Evolutionary conservation across 208 protist genomes (phyloP).

Genomic region (Porcisia hertigi): DNA sequence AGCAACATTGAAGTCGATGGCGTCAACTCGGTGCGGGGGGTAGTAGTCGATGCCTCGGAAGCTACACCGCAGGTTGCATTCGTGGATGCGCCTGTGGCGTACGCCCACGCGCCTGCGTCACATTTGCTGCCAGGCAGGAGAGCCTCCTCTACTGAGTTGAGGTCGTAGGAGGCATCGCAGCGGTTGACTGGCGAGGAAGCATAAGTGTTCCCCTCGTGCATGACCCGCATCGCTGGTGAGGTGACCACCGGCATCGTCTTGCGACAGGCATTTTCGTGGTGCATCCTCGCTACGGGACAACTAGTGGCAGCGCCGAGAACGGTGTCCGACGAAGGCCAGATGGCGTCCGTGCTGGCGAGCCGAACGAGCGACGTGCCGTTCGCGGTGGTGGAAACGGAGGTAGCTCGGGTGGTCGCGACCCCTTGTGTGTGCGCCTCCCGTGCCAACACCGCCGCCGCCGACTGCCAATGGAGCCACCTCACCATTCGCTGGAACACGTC

Average conservation of each 20-base stretch:
- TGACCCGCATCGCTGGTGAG: conserved; percentile 11
- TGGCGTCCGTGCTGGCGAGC: conserved; percentile 8
- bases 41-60: not conserved
- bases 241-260: conserved; percentile 8
- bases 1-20: conserved; percentile 20
- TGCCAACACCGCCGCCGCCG: conserved; percentile 27
- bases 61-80: not conserved
- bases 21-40: not conserved
- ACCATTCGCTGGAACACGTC: conserved; percentile 52
- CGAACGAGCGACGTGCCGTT: not conserved
- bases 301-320: not conserved
- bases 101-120: conserved; percentile 13
- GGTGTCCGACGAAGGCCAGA: conserved; percentile 15
- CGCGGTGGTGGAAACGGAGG: not conserved
- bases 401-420: not conserved
- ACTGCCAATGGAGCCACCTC: conserved; percentile 41
- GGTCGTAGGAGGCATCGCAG: conserved; percentile 4
- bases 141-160: conserved; percentile 27
- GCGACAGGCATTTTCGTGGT: not conserved
- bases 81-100: not conserved
- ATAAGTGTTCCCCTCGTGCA: not conserved
- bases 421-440: conserved; percentile 8
- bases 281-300: not conserved
- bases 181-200: not conserved
- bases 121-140: conserved; percentile 35